Percentiles rank a stretch among this genome's conserved stretches.
These are phyloP conservation scores for Cryphonectria parasitica DNA, from an alignment of 2,329 filamentous ascomycete species.

Conservation along the genomic window DNA sequence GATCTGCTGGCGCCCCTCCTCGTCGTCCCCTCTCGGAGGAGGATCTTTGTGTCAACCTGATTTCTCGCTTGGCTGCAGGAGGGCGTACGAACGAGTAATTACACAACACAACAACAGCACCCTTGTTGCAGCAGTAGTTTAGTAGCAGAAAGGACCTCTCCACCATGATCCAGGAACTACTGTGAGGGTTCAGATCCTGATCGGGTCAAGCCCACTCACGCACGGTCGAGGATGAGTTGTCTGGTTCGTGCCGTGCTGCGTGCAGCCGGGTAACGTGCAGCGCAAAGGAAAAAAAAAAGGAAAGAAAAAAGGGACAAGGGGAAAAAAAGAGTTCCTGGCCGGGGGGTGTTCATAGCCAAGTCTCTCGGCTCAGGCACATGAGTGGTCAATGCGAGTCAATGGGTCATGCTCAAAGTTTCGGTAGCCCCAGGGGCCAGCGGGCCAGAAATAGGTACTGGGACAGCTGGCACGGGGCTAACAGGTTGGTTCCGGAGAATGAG, in stretches of 20 bases:
- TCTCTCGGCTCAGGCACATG: neutral
- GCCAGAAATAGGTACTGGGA: conserved; percentile 3
- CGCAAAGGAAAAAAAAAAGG: neutral
- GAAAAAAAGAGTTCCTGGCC: neutral
- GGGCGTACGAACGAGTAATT: conserved; percentile 11
- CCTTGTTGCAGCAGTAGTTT: conserved; percentile 14
- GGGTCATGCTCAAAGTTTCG: neutral
- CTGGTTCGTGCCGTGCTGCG: conserved; percentile 13
- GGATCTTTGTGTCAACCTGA: neutral
- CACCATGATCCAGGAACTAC: conserved; percentile 28
- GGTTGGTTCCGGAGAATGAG: neutral
- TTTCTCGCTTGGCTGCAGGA: conserved; percentile 16
- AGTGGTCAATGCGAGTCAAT: conserved; percentile 12
- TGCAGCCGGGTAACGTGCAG: conserved; percentile 17
- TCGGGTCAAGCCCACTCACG: conserved; percentile 1
- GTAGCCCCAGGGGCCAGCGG: conserved; percentile 2
- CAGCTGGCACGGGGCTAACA: neutral
- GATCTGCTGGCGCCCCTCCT: neutral
- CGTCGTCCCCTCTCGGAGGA: neutral
- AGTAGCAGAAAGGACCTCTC: conserved; percentile 8
- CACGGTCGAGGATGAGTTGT: conserved; percentile 14
- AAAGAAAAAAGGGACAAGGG: neutral
- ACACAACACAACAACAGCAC: conserved; percentile 6
- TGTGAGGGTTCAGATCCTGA: conserved; percentile 14
- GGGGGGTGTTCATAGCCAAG: conserved; percentile 7